Evolutionary conservation across 164 flowering plant genomes (phyloP), one percentile per base, ranked within the genome.

Genomic region (Dillenia suffruticosa): DNA sequence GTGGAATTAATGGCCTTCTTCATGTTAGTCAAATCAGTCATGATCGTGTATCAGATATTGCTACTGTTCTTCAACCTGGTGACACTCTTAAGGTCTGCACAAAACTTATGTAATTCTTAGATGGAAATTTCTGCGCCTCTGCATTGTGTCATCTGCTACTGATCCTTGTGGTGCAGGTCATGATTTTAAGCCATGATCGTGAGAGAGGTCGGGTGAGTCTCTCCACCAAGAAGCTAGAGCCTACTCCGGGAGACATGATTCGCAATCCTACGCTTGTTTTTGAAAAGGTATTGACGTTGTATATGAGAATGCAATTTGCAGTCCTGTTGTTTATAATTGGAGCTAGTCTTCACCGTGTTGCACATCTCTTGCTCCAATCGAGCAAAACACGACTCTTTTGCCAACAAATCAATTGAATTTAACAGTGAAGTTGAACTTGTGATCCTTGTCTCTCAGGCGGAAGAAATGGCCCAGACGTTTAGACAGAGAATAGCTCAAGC

Each of bases 401-500:
- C 22, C 22, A 19, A 19, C 22, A 19, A 19, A 19, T 19, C 22
- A 19, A 19, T 19, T 19, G 22, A 19, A 19, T 19, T 19, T 32
- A 11, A 55, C 40, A 16, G 57, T n/a, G 45, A 5, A 13, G 59
- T 57, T 12, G 43, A 44, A 44, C 13, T 44, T 63, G 17, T 53
- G 15, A 40, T 62, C 26, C 56, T 70, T 54, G 58, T 55, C 24
- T 51, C 17, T 68, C 72, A 93, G 98, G 98, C 98, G 11, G 98
- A 94, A 74, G 98, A 94, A 85, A 91, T 94, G 98, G 98, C 97
- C 67, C 95, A 89, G 78, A 87, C 91, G 57, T 94, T 90, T 82
- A 83, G 98, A 72, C 98, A 91, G 72, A 86, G 98, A 75, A 93
- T 93, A 24, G 98, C 98, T 68, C 98, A 94, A 79, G 98, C 98